Conservation (phyloP, 2,329 filamentous ascomycete genomes). For the Metarhizium rileyi region DNA sequence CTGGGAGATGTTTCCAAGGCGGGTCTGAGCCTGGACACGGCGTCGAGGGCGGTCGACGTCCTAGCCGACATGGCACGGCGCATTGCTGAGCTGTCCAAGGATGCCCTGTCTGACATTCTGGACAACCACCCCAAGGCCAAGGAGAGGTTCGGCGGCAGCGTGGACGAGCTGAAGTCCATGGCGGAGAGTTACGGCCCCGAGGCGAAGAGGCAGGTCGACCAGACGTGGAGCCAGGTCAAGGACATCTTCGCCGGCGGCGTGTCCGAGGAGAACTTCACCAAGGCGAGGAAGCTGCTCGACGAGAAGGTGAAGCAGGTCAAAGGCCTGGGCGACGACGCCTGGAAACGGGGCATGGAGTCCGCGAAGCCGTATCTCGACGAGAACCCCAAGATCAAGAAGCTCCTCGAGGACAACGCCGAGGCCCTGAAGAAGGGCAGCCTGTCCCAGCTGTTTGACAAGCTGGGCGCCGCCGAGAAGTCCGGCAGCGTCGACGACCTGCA, state of each 20-base stretch:
- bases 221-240: conserved; percentile 58
- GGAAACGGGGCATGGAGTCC: conserved; percentile 61
- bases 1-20: conserved; percentile 51
- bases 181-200: conserved; percentile 63
- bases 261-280: conserved; percentile 39
- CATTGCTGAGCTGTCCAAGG: conserved; percentile 50
- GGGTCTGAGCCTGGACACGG: conserved; percentile 53
- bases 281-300: conserved; percentile 52
- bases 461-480: conserved; percentile 50
- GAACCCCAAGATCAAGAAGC: conserved; percentile 64
- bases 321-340: conserved; percentile 61
- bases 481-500: conserved; percentile 42
- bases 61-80: conserved; percentile 51
- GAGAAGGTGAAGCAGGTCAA: conserved; percentile 60
- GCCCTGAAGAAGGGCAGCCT: conserved; percentile 58
- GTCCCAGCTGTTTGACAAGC: conserved; percentile 51
- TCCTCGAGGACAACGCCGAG: conserved; percentile 62
- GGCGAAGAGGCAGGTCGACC: conserved; percentile 65
- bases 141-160: conserved; percentile 58
- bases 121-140: conserved; percentile 66
- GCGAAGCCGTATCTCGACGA: conserved; percentile 65
- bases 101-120: conserved; percentile 54
- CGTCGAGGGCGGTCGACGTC: conserved; percentile 50
- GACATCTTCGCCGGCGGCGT: conserved; percentile 55
- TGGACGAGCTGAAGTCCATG: conserved; percentile 60